These are phyloP conservation scores for Lactifluus rugatus DNA, from an alignment of 768 basidiomycete genomes.

Conservation along the genomic window DNA sequence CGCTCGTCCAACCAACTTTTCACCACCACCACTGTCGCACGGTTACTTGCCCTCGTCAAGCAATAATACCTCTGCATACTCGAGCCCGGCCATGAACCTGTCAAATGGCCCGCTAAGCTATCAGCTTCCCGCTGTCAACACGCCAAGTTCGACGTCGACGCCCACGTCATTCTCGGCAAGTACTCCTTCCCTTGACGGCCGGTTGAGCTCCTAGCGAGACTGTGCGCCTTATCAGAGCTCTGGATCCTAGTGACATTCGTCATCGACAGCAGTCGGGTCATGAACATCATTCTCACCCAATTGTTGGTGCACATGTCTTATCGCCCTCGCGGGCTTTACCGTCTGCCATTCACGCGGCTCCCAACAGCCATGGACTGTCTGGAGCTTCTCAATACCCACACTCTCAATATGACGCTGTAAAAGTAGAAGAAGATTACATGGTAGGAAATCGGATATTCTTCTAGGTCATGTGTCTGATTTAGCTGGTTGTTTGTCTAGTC, in stretches of 20 bases:
- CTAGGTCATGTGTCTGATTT: neutral
- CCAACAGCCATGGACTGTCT: constrained; percentile 39
- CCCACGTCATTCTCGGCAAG: constrained; percentile 72
- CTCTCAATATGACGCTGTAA: constrained; percentile 18
- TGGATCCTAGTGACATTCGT: constrained; percentile 52
- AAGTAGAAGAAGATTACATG: constrained; percentile 22
- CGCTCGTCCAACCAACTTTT: constrained; percentile 15
- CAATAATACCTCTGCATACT: constrained; percentile 13
- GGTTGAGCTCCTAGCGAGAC: constrained; percentile 24
- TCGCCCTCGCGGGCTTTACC: constrained; percentile 9
- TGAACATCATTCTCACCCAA: constrained; percentile 40
- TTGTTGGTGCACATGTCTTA: constrained; percentile 9
- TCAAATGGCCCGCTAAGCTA: constrained; percentile 15
- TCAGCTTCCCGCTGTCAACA: constrained; percentile 9
- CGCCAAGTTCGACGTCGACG: constrained; percentile 16
- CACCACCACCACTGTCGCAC: constrained; percentile 20
- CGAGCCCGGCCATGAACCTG: constrained; percentile 14
- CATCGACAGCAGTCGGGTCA: constrained; percentile 58
- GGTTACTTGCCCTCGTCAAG: constrained; percentile 16
- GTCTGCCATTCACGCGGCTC: constrained; percentile 21
- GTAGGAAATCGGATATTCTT: neutral
- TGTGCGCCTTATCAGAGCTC: constrained; percentile 31
- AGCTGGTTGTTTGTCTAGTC: neutral
- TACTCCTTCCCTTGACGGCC: constrained; percentile 38
- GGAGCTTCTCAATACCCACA: constrained; percentile 16